Percentiles rank a stretch among this genome's conserved stretches.
Conservation (phyloP, 768 basidiomycete genomes). For the Sarcomyxa edulis region DNA sequence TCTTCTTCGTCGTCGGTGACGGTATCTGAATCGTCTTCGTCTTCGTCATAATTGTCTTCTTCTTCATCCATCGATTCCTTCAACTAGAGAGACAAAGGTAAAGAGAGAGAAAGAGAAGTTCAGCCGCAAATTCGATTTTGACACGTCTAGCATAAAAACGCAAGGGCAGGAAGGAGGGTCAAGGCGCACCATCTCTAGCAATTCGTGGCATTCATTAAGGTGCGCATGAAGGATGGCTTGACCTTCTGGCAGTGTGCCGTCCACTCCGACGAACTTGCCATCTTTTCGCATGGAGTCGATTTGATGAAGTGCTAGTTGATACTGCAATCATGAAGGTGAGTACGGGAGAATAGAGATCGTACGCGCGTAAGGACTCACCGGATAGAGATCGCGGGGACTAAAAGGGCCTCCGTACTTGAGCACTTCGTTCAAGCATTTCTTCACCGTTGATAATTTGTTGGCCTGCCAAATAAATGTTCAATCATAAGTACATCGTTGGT, state of each 20-base stretch:
- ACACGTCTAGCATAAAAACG: no score
- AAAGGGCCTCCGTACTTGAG: constrained; percentile 94
- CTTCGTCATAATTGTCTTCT: constrained; percentile 49
- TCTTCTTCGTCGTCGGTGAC: constrained; percentile 21
- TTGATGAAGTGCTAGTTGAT: constrained; percentile 91
- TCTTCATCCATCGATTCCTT: constrained; percentile 82
- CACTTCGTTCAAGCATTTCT: constrained; percentile 95
- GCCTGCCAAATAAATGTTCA: constrained; percentile 45
- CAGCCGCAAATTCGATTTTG: no score
- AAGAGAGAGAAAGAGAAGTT: neutral
- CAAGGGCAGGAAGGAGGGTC: constrained; percentile 6
- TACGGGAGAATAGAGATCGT: constrained; percentile 1
- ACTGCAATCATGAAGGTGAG: constrained; percentile 37
- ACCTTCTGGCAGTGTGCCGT: constrained; percentile 90
- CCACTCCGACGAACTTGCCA: constrained; percentile 86
- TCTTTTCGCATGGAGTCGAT: constrained; percentile 92
- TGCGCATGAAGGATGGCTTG: constrained; percentile 97
- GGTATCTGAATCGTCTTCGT: constrained; percentile 46
- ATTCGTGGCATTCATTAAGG: constrained; percentile 92
- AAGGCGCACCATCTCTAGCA: constrained; percentile 91
- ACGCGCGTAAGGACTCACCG: constrained; percentile 44
- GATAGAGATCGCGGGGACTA: constrained; percentile 87
- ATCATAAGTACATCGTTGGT: neutral
- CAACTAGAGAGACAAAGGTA: constrained; percentile 35
- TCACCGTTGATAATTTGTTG: constrained; percentile 93